phyloP scores from a whole-genome alignment of 441 rosid species.

The Erodium chrysanthum region DNA sequence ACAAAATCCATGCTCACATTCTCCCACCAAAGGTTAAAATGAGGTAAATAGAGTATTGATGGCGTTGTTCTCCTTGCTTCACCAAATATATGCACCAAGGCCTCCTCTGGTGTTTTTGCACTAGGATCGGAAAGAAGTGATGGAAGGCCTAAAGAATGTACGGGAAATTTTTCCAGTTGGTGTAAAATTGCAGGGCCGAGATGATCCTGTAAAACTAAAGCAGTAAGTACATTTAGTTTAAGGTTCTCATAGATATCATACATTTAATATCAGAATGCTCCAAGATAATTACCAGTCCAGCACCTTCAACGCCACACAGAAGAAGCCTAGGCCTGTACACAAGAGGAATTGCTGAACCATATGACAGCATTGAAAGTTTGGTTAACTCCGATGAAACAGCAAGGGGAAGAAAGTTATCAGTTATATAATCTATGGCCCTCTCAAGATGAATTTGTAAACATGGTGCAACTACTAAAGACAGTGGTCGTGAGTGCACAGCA shows the following conservation, averaged over 20 bases:
- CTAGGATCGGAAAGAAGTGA: conserved; percentile 98
- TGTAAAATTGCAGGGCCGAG: conserved; percentile 96
- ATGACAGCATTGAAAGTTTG: conserved; percentile 87
- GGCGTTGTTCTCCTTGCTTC: conserved; percentile 99
- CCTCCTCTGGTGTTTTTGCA: conserved; percentile 99
- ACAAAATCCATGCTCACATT: conserved; percentile 47
- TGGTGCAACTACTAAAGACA: conserved; percentile 86
- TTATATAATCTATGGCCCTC: conserved; percentile 56
- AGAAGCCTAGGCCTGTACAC: conserved; percentile 94
- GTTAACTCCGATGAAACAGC: conserved; percentile 58
- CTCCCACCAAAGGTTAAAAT: conserved; percentile 98
- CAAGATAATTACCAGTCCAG: conserved; percentile 82
- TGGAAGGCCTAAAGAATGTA: conserved; percentile 94
- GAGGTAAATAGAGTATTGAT: conserved; percentile 83
- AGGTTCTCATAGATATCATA: conserved; percentile 20
- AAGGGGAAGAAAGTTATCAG: conserved; percentile 72
- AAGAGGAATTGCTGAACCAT: conserved; percentile 87
- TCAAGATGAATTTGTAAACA: conserved; percentile 79
- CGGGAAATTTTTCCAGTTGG: conserved; percentile 94
- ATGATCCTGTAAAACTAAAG: conserved; percentile 89
- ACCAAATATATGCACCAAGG: conserved; percentile 92
- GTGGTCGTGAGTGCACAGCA: conserved; percentile 87
- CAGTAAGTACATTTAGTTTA: conserved; percentile 61
- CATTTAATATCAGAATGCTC: conserved; percentile 17
- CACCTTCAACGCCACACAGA: conserved; percentile 73